A percentile compares a stretch with the other conserved stretches of the same genome.
Evolutionary conservation across 2,329 filamentous ascomycete genomes (phyloP).

Genomic region (Aspergillus arachidicola): DNA sequence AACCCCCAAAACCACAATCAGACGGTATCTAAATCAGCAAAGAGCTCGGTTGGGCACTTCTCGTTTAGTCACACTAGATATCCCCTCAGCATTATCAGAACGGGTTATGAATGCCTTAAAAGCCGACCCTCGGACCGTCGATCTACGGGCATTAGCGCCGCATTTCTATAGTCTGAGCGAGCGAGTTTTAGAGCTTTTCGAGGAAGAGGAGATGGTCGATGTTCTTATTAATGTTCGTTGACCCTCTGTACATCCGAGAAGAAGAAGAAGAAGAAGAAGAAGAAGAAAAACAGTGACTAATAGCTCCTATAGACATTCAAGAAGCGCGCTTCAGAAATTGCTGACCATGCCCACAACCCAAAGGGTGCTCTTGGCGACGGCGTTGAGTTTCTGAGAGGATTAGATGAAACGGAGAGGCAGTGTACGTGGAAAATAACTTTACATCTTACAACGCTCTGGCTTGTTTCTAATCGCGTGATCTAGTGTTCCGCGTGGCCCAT

Average conservation of each 20-base stretch:
- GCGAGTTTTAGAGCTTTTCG: constrained; percentile 85
- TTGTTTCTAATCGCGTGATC: not conserved
- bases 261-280: no score
- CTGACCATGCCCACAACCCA: constrained; percentile 85
- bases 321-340: constrained; percentile 76
- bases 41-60: constrained; percentile 48
- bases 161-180: constrained; percentile 88
- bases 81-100: constrained; percentile 74
- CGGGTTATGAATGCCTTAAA: constrained; percentile 87
- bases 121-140: constrained; percentile 83
- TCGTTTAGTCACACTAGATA: constrained; percentile 76
- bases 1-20: not conserved
- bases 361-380: constrained; percentile 67
- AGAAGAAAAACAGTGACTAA: not conserved
- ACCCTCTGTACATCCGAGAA: not conserved
- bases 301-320: constrained; percentile 69
- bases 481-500: constrained; percentile 72
- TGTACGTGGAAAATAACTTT: constrained; percentile 40
- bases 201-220: constrained; percentile 78
- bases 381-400: constrained; percentile 79
- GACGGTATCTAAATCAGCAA: not conserved
- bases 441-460: not conserved
- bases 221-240: constrained; percentile 60
- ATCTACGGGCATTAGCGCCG: constrained; percentile 77
- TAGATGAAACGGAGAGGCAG: constrained; percentile 87